These are phyloP conservation scores for Limnanthes douglasii DNA, from an alignment of 345 rosid genomes.

Conservation along the genomic window DNA sequence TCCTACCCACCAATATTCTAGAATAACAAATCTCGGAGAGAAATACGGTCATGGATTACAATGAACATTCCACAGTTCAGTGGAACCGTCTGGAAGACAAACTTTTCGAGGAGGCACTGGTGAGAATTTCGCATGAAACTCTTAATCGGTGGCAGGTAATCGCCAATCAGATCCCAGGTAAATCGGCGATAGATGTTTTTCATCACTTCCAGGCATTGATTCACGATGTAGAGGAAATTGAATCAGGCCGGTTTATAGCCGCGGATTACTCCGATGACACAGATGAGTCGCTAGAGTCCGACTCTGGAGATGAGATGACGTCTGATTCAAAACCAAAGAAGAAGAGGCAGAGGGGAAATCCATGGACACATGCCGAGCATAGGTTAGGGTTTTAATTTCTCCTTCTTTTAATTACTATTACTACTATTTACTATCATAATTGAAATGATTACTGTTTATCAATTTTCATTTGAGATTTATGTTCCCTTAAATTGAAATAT, in stretches of 20 bases:
- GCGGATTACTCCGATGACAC: constrained; percentile 25
- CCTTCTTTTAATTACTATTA: too few relatives aligned
- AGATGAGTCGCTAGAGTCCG: constrained; percentile 2
- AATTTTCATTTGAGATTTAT: too few relatives aligned
- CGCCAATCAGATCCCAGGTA: constrained; percentile 19
- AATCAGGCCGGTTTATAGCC: constrained; percentile 27
- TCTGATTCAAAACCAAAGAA: constrained; percentile 8
- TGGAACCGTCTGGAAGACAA: constrained; percentile 42
- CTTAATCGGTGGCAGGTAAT: constrained; percentile 36
- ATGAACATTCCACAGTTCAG: too few relatives aligned
- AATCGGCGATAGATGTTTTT: constrained; percentile 18
- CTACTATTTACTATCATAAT: too few relatives aligned
- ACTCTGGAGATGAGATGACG: constrained; percentile 13
- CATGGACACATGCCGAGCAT: not conserved
- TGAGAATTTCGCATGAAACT: constrained; percentile 18
- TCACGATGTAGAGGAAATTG: constrained; percentile 31
- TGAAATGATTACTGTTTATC: too few relatives aligned
- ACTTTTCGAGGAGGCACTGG: constrained; percentile 30
- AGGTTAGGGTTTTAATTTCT: too few relatives aligned
- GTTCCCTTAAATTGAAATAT: too few relatives aligned
- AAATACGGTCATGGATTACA: too few relatives aligned
- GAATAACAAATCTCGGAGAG: too few relatives aligned
- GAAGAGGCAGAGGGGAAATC: constrained; percentile 45
- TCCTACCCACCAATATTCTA: too few relatives aligned
- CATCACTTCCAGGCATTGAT: constrained; percentile 28